phyloP scores from a whole-genome alignment of 108 stramenopile genomes.

The Phaeodactylum tricornutum region DNA sequence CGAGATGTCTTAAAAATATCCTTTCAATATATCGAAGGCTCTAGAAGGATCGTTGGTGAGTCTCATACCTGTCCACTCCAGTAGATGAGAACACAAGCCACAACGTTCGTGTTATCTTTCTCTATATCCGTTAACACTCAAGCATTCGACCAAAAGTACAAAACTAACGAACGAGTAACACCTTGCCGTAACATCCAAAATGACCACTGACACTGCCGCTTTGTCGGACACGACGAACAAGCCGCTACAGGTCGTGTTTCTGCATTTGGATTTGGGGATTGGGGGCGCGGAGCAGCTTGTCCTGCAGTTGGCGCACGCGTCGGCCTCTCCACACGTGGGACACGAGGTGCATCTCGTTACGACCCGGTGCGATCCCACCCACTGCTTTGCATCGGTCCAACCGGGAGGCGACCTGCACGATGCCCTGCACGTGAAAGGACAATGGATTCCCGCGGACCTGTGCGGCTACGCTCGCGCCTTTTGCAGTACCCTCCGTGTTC shows the following conservation, averaged over 20 bases:
- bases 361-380: conserved; percentile 83
- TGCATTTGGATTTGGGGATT: conserved; percentile 85
- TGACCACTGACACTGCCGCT: too few relatives aligned
- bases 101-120: background rate
- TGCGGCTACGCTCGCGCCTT: conserved; percentile 43
- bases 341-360: conserved; percentile 78
- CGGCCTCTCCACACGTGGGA: conserved; percentile 10
- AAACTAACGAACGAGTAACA: background rate
- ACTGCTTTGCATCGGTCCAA: conserved; percentile 88
- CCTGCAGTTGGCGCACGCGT: conserved; percentile 68
- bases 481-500: conserved; percentile 54
- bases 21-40: too few relatives aligned
- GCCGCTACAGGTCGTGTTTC: conserved; percentile 40
- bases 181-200: too few relatives aligned
- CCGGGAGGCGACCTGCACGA: conserved; percentile 41
- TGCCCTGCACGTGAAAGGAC: conserved; percentile 48
- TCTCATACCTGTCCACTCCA: too few relatives aligned
- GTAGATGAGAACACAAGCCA: background rate
- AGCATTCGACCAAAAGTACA: background rate
- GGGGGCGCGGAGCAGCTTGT: conserved; percentile 84
- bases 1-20: too few relatives aligned
- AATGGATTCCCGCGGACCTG: conserved; percentile 59
- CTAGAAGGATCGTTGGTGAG: too few relatives aligned
- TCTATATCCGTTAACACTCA: background rate
- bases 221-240: background rate